Conservation (phyloP, 352 stramenopile species). For the Pythium sukuiense region DNA sequence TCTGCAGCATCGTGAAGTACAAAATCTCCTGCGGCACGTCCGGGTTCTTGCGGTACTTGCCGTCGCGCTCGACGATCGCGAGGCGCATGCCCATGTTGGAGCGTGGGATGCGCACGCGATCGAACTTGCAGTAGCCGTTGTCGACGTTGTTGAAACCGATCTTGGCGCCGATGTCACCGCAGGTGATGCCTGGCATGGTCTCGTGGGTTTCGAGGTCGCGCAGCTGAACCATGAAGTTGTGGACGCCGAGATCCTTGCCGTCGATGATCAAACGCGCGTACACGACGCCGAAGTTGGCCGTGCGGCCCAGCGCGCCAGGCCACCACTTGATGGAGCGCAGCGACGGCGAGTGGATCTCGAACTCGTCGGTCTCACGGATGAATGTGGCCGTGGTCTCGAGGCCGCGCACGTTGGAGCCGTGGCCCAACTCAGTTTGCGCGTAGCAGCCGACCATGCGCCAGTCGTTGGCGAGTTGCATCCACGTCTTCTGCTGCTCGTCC, state of each 20-base stretch:
- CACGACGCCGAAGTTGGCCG: constrained; percentile 90
- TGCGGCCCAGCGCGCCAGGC: constrained; percentile 93
- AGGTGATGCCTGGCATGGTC: constrained; percentile 45
- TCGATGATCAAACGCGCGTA: constrained; percentile 87
- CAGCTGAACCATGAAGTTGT: constrained; percentile 96
- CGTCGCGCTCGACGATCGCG: constrained; percentile 47
- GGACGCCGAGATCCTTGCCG: constrained; percentile 89
- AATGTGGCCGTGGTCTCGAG: constrained; percentile 97
- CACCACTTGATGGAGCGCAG: constrained; percentile 96
- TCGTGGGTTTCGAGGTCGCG: constrained; percentile 85
- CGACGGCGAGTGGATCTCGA: constrained; percentile 94
- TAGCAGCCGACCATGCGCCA: constrained; percentile 84
- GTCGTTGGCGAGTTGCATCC: constrained; percentile 69
- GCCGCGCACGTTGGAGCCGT: constrained; percentile 85
- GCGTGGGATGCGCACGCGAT: constrained; percentile 58
- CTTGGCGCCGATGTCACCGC: constrained; percentile 71
- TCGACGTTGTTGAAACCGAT: constrained; percentile 77
- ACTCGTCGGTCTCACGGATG: constrained; percentile 87
- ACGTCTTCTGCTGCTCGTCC: constrained; percentile 64
- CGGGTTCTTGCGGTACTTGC: constrained; percentile 62
- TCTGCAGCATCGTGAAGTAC: constrained; percentile 86
- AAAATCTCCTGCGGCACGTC: constrained; percentile 49
- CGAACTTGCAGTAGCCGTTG: constrained; percentile 64
- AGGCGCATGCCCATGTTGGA: constrained; percentile 71
- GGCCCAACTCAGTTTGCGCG: constrained; percentile 88